A percentile compares a stretch with the other conserved stretches of the same genome.
These are phyloP conservation scores for Nannizzia gypsea DNA, from an alignment of 2,329 filamentous ascomycete genomes.

Conservation along the genomic window DNA sequence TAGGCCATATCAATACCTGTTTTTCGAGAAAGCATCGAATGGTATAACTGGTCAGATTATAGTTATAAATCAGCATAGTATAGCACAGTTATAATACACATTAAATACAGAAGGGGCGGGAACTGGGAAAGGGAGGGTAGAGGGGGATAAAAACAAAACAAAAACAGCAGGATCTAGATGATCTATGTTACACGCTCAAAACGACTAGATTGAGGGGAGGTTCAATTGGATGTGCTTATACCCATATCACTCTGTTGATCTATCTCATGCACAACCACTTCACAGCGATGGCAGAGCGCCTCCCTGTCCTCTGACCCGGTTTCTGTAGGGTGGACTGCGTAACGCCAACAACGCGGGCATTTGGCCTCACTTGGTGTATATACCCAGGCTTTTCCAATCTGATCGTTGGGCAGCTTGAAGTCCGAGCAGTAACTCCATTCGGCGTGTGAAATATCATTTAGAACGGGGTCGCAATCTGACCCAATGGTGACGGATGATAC, in stretches of 20 bases:
- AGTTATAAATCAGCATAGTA: background rate
- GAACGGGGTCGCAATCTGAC: constrained; percentile 20
- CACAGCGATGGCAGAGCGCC: constrained; percentile 60
- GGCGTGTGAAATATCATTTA: constrained; percentile 21
- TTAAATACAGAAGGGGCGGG: background rate
- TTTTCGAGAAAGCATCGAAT: too few species aligned
- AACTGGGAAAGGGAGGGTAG: background rate
- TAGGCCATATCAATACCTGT: too few species aligned
- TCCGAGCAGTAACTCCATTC: constrained; percentile 34
- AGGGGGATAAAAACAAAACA: background rate
- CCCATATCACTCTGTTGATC: constrained; percentile 9
- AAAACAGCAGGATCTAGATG: background rate
- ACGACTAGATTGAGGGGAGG: background rate
- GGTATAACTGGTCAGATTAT: background rate
- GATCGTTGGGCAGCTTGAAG: constrained; percentile 28
- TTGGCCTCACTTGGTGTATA: constrained; percentile 49
- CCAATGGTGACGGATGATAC: constrained; percentile 52
- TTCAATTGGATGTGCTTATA: background rate
- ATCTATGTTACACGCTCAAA: background rate
- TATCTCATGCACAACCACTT: constrained; percentile 46
- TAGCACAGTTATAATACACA: background rate
- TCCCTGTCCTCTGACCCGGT: constrained; percentile 37
- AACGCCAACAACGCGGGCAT: constrained; percentile 83
- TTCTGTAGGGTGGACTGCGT: constrained; percentile 45
- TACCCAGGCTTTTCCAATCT: constrained; percentile 28